Conservation (phyloP, 257 asterid species). For the Solanum medicagineum region DNA sequence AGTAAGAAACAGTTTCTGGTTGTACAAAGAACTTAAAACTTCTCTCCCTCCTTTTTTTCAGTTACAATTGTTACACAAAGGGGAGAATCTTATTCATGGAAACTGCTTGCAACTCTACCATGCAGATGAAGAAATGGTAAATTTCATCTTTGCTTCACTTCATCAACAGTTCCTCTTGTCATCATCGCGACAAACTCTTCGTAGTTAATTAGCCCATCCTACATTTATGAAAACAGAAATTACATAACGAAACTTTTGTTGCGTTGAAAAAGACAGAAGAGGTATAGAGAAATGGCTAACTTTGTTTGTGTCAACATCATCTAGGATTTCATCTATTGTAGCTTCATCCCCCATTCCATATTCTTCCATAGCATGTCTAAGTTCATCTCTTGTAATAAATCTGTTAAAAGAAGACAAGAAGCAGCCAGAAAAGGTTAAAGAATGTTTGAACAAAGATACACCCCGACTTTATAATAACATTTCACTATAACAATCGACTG, state of each 20-base stretch:
- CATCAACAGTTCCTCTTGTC: constrained; percentile 55
- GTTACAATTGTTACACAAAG: not conserved
- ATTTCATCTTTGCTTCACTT: not conserved
- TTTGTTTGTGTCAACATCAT: constrained; percentile 73
- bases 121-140: not conserved
- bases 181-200: constrained; percentile 80
- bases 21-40: not conserved
- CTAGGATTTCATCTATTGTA: constrained; percentile 67
- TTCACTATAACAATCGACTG: not conserved
- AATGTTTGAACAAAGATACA: not conserved
- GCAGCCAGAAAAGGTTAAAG: not conserved
- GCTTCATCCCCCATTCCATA: constrained; percentile 95
- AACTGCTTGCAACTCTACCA: not conserved
- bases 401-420: constrained; percentile 14
- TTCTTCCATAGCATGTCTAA: constrained; percentile 63
- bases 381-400: constrained; percentile 85
- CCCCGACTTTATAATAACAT: not conserved
- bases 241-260: not conserved
- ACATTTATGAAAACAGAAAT: not conserved
- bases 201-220: constrained; percentile 79
- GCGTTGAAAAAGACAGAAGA: not conserved
- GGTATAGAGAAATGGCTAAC: constrained; percentile 13
- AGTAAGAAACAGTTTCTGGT: not conserved
- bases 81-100: not conserved
- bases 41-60: not conserved